A percentile compares a stretch with the other conserved stretches of the same genome.
Conservation (phyloP, 495 filamentous ascomycete genomes). For the Patellaria atrata region DNA sequence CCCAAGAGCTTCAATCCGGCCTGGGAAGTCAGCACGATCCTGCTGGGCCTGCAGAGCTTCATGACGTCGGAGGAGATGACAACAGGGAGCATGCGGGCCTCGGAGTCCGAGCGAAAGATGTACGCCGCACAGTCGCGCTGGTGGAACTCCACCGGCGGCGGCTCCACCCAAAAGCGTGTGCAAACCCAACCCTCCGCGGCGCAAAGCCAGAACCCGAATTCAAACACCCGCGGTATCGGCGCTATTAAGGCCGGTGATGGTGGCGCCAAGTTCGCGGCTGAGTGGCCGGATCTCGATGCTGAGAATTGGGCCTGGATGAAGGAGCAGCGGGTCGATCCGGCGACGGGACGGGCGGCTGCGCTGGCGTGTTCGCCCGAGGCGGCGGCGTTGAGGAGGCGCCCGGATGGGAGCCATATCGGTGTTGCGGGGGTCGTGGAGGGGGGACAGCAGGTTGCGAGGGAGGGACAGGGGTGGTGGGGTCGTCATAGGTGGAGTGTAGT, state of each 20-base stretch:
- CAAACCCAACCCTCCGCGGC: no score
- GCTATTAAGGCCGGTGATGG: slow-evolving; percentile 75
- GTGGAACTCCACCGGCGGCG: slow-evolving; percentile 96
- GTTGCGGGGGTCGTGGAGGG: slow-evolving; percentile 70
- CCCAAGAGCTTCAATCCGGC: slow-evolving; percentile 96
- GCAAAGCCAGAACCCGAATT: slow-evolving; percentile 6
- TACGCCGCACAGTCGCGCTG: slow-evolving; percentile 68
- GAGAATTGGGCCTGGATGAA: slow-evolving; percentile 94
- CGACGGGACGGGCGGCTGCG: slow-evolving; percentile 44
- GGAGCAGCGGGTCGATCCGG: slow-evolving; percentile 64
- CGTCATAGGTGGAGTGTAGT: slow-evolving; percentile 62
- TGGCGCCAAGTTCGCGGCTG: slow-evolving; percentile 70
- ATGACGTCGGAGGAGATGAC: slow-evolving; percentile 99
- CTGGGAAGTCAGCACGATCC: slow-evolving; percentile 95
- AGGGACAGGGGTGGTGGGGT: slow-evolving; percentile 67
- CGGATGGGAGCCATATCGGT: slow-evolving; percentile 51
- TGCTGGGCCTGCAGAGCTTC: slow-evolving; percentile 86
- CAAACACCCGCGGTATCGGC: slow-evolving; percentile 37
- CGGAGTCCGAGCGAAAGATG: slow-evolving; percentile 61
- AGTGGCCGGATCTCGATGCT: slow-evolving; percentile 82
- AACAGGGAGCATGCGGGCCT: slow-evolving; percentile 74
- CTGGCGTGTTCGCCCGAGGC: slow-evolving; percentile 43
- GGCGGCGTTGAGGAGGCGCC: slow-evolving; percentile 50
- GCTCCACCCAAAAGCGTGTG: slow-evolving; percentile 47
- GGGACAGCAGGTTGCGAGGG: slow-evolving; percentile 52